phyloP scores from a whole-genome alignment of 108 stramenopile species.

The Conticribra weissflogii region DNA sequence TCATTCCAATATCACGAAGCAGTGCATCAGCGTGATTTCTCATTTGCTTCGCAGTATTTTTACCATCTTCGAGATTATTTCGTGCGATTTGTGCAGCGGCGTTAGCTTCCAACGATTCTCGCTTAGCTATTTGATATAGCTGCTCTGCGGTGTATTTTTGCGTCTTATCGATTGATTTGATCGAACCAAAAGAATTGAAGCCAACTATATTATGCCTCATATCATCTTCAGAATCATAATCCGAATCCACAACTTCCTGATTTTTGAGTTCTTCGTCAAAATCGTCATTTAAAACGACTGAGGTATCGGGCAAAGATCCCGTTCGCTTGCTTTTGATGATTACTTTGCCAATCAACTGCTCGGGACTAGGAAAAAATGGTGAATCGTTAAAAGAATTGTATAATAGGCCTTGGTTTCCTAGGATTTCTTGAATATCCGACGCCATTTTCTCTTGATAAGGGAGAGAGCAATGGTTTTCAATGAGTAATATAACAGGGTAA shows the following conservation, averaged over 20 bases:
- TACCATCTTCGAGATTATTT: slow-evolving; percentile 35
- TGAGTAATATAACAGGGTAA: slow-evolving; percentile 89
- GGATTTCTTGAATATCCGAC: slow-evolving; percentile 50
- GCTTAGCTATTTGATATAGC: slow-evolving; percentile 29
- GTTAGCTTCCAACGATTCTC: slow-evolving; percentile 26
- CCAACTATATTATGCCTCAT: slow-evolving; percentile 58
- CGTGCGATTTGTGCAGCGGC: slow-evolving; percentile 20
- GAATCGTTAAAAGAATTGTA: slow-evolving; percentile 30
- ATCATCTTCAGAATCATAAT: slow-evolving; percentile 64
- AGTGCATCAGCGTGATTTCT: slow-evolving; percentile 44
- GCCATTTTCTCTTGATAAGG: slow-evolving; percentile 83
- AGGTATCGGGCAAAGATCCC: slow-evolving; percentile 33
- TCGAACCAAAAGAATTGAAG: slow-evolving; percentile 67
- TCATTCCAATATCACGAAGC: slow-evolving; percentile 45
- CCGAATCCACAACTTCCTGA: slow-evolving; percentile 21
- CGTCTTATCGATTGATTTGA: slow-evolving; percentile 25
- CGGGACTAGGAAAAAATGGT: slow-evolving; percentile 77
- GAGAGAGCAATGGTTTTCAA: slow-evolving; percentile 94
- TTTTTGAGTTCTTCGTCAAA: slow-evolving; percentile 72
- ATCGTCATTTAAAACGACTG: slow-evolving; percentile 76
- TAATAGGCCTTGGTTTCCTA: slow-evolving; percentile 54
- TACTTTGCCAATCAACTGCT: slow-evolving; percentile 76
- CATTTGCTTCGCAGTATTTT: slow-evolving; percentile 16
- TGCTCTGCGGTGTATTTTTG: slow-evolving; percentile 23
- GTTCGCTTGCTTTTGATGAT: slow-evolving; percentile 80